These are phyloP conservation scores for Mycocalia duriaeana DNA, from an alignment of 1,284 basidiomycete genomes.

Conservation along the genomic window DNA sequence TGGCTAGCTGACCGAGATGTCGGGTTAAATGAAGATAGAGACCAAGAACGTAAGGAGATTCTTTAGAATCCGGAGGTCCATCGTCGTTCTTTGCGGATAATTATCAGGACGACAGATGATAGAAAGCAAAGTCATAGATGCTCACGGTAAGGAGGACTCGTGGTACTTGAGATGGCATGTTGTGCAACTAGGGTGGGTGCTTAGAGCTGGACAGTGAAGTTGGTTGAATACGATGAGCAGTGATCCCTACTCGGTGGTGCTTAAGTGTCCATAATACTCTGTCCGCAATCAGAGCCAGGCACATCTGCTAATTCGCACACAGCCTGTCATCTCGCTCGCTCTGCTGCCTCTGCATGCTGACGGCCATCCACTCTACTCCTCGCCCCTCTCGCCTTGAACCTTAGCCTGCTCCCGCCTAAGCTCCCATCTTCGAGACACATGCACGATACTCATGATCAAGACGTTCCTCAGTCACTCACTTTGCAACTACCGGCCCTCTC, in stretches of 20 bases:
- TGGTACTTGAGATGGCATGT: constrained; percentile 25
- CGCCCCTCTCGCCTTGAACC: constrained; percentile 9
- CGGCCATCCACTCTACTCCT: constrained; percentile 1
- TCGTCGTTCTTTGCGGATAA: constrained; percentile 75
- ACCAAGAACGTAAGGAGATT: constrained; percentile 82
- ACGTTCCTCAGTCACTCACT: no score
- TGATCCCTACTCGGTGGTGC: no score
- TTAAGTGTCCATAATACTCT: no score
- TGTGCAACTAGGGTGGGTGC: no score
- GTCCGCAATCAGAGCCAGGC: no score
- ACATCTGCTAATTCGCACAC: no score
- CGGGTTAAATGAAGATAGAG: constrained; percentile 69
- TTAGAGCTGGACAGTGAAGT: no score
- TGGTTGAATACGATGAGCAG: no score
- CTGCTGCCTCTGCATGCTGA: not conserved
- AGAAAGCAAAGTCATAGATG: constrained; percentile 7
- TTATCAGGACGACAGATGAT: no score
- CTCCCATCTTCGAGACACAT: no score
- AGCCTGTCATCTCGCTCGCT: not conserved
- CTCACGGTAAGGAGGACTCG: constrained; percentile 58
- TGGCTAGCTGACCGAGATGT: constrained; percentile 47
- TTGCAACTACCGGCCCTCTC: constrained; percentile 8
- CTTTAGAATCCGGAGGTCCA: constrained; percentile 66
- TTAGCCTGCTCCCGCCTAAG: no score
- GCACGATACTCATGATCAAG: no score